Conservation (phyloP, 2,329 filamentous ascomycete species). For the Aspergillus pseudonomiae region DNA sequence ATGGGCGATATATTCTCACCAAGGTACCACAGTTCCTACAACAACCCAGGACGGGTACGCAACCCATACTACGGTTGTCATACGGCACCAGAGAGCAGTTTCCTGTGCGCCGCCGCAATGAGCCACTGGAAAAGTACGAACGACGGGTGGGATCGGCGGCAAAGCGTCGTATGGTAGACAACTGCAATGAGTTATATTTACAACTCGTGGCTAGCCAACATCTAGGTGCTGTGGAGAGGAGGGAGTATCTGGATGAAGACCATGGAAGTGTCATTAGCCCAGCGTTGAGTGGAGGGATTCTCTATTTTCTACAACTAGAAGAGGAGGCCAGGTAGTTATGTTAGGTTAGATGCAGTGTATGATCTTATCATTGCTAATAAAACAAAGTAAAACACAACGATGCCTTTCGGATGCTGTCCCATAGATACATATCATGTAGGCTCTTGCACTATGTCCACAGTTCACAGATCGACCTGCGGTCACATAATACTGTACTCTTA, state of each 20-base stretch:
- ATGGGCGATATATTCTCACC: slow-evolving; percentile 44
- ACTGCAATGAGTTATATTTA: slow-evolving; percentile 26
- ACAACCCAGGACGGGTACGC: slow-evolving; percentile 5
- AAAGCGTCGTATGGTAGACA: slow-evolving; percentile 29
- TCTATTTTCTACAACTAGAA: slow-evolving; percentile 20
- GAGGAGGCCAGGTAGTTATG: neutral
- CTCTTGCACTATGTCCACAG: neutral
- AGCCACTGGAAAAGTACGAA: slow-evolving; percentile 35
- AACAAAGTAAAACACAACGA: neutral
- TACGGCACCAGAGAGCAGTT: slow-evolving; percentile 40
- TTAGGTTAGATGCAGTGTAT: neutral
- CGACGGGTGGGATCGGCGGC: slow-evolving; percentile 20
- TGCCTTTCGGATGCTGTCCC: neutral
- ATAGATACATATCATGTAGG: neutral
- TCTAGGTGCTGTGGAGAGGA: slow-evolving; percentile 19
- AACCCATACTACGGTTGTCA: slow-evolving; percentile 35
- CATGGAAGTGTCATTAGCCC: slow-evolving; percentile 36
- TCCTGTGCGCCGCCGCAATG: slow-evolving; percentile 29
- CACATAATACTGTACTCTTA: neutral
- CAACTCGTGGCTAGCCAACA: slow-evolving; percentile 17
- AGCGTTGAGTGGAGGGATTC: slow-evolving; percentile 28
- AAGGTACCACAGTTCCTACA: slow-evolving; percentile 34
- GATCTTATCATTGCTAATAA: neutral
- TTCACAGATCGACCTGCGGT: neutral
- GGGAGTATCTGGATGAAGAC: slow-evolving; percentile 34